phyloP scores from a whole-genome alignment of 768 basidiomycete species.

The Lentinula guzmanii region DNA sequence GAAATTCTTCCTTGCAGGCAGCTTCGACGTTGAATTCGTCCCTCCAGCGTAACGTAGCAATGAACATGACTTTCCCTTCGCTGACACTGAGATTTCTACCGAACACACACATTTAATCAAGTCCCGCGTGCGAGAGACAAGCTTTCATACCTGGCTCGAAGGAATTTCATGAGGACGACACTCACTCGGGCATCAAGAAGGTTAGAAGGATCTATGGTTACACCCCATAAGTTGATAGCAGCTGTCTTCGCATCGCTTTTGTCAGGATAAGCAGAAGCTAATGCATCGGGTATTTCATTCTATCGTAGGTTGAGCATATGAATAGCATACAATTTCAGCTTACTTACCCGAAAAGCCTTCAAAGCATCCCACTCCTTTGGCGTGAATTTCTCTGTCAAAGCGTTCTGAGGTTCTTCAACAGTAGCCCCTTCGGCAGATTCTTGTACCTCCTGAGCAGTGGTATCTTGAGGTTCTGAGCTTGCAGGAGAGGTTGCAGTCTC shows the following conservation, averaged over 20 bases:
- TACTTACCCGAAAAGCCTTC: constrained; percentile 57
- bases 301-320: constrained; percentile 11
- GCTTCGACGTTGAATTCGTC: constrained; percentile 58
- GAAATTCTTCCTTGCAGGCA: constrained; percentile 54
- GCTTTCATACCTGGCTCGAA: constrained; percentile 57
- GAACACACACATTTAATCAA: neutral
- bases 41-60: constrained; percentile 68
- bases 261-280: constrained; percentile 57
- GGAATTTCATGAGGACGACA: constrained; percentile 77
- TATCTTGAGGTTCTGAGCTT: constrained; percentile 7
- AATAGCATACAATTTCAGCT: neutral
- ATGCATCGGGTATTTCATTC: constrained; percentile 43
- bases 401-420: constrained; percentile 55
- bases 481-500: constrained; percentile 3
- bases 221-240: constrained; percentile 65
- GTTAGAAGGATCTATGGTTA: constrained; percentile 53
- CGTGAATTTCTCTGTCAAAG: constrained; percentile 65
- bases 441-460: neutral
- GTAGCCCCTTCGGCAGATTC: constrained; percentile 1
- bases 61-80: constrained; percentile 60
- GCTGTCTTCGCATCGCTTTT: constrained; percentile 43
- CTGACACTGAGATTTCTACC: constrained; percentile 2
- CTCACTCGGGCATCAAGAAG: constrained; percentile 60
- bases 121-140: neutral
- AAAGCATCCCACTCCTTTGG: constrained; percentile 68